These are phyloP conservation scores for Fraxinus quadrangulata DNA, from an alignment of 257 asterid species.

Conservation along the genomic window DNA sequence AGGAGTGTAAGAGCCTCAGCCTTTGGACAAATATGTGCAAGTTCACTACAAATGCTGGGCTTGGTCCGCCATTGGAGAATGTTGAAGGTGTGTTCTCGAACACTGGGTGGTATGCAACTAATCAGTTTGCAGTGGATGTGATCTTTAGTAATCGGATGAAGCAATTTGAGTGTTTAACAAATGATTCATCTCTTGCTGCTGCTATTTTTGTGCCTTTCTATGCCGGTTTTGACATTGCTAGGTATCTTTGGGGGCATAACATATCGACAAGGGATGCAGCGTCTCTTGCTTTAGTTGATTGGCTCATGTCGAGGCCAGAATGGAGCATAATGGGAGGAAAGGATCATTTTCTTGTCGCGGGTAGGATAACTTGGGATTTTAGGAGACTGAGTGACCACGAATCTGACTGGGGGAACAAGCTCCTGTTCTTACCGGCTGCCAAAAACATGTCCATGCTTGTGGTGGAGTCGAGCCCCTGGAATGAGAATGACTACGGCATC, in stretches of 20 bases:
- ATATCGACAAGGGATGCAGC: conserved; percentile 70
- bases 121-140: conserved; percentile 60
- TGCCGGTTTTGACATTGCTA: conserved; percentile 82
- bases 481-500: conserved; percentile 71
- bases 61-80: conserved; percentile 57
- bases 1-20: conserved; percentile 55
- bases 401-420: conserved; percentile 86
- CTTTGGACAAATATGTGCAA: conserved; percentile 63
- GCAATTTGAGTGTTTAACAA: conserved; percentile 59
- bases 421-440: conserved; percentile 70
- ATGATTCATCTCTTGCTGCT: conserved; percentile 62
- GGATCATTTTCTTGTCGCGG: conserved; percentile 90
- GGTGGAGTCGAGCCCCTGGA: conserved; percentile 92
- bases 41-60: conserved; percentile 53
- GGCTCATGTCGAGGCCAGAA: conserved; percentile 73
- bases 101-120: conserved; percentile 59
- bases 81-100: conserved; percentile 56
- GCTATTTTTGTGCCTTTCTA: conserved; percentile 64
- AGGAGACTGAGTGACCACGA: conserved; percentile 60
- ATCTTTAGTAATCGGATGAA: conserved; percentile 56
- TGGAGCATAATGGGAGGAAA: conserved; percentile 88
- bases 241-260: conserved; percentile 84
- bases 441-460: conserved; percentile 85
- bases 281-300: conserved; percentile 70
- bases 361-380: conserved; percentile 93